Base-by-base conservation (phyloP, 768 basidiomycete genomes). In the Russula lepida region DNA sequence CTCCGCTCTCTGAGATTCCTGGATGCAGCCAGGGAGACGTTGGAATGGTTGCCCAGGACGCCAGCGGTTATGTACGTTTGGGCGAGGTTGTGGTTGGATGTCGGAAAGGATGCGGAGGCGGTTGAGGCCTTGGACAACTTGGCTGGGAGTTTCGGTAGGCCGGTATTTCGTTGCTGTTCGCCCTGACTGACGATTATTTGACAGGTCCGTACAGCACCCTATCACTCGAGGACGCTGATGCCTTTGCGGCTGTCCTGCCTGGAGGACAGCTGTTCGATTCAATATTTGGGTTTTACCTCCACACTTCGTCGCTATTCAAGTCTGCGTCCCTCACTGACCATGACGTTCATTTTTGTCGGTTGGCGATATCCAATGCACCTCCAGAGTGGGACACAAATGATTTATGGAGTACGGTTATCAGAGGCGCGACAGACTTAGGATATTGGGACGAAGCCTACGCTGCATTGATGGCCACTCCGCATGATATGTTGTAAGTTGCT, bases 371-470 rank as follows among this genome's bases (percentile, higher is more conserved):
- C n/a, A 80, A 80, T 54, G 84, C 84, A 6, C 77, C 81, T 21
- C 66, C 72, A 32, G 79, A 76, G 21, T 72, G 73, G 19, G 82
- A 86, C 64, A 83, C 82, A 11, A 77, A 81, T 49, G 78, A 84
- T n/a, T 72, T 98, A 25, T 95, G 94, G 93, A 79, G 78, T 63
- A 85, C 77, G 59, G 77, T 94, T 21, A 89, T 88, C 72, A 81
- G 85, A 68, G 88, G 89, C 30, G 81, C 85, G 56, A 83, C 82
- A 21, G 86, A 88, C 51, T 75, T 91, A 44, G 84, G 81, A 6
- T 74, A 80, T 64, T 97, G 87, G 73, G 92, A 95, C 68, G 86
- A 92, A 67, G 95, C 97, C 2, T 98, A 98, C 73, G 79, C 84
- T 48, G 77, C 85, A 25, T 73, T 98, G 68, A 83, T 89, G 69